A percentile compares a stretch with the other conserved stretches of the same genome.
phyloP scores from a whole-genome alignment of 2,329 filamentous ascomycete genomes.

The Neophaeococcomyces aloes region DNA sequence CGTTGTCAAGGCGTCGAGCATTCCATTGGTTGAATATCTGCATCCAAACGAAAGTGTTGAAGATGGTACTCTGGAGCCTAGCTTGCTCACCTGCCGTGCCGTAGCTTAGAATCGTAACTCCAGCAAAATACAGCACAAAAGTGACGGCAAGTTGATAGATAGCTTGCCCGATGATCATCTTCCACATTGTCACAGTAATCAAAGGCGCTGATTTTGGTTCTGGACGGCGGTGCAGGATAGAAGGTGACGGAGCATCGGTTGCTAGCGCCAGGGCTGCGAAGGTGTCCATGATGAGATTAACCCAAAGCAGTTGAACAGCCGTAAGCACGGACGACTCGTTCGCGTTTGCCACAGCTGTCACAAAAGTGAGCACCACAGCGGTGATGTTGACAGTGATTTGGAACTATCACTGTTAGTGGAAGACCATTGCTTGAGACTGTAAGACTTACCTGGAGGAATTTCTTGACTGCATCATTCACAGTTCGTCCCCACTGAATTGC shows the following conservation, averaged over 20 bases:
- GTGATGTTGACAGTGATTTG: conserved; percentile 56
- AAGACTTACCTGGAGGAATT: conserved; percentile 47
- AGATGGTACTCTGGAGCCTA: conserved; percentile 51
- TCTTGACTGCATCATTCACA: conserved; percentile 67
- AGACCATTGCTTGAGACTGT: conserved; percentile 45
- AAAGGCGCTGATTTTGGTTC: conserved; percentile 32
- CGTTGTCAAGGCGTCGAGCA: conserved; percentile 52
- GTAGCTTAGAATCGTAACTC: conserved; percentile 45
- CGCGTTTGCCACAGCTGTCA: conserved; percentile 47
- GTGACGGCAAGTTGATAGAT: conserved; percentile 30
- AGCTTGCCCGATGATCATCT: conserved; percentile 32
- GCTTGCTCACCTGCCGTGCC: conserved; percentile 29
- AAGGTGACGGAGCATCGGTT: conserved; percentile 48
- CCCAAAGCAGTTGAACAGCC: conserved; percentile 55
- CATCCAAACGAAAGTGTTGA: conserved; percentile 64
- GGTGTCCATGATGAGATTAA: conserved; percentile 58
- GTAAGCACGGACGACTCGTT: conserved; percentile 50
- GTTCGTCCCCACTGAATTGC: conserved; percentile 71
- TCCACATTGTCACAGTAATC: conserved; percentile 34
- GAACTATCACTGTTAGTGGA: conserved; percentile 44
- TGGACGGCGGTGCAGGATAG: conserved; percentile 43
- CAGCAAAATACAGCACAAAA: conserved; percentile 45
- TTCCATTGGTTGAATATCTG: conserved; percentile 63
- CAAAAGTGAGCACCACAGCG: conserved; percentile 51
- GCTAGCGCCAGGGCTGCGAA: conserved; percentile 53